Evolutionary conservation across 345 rosid genomes (phyloP), one percentile per base, ranked within the genome.

Genomic region (Eucalyptus cloeziana): DNA sequence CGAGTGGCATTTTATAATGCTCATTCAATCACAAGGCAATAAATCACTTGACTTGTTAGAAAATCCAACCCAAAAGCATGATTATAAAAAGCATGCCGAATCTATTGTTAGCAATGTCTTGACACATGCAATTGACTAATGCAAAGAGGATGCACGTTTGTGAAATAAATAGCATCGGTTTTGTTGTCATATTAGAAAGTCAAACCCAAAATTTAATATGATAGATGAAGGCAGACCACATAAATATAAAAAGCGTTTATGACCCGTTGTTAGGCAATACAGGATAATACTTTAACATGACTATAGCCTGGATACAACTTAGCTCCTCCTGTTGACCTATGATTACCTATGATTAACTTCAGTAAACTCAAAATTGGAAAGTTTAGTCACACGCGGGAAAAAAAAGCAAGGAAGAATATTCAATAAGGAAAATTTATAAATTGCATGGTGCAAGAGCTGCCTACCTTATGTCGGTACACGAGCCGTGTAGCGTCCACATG

Each of bases 161-260:
- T 15, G 5, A 64, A 64, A 64, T 6, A 31, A 16, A 64, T 4
- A n/a, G 2, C 9, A 15, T 2, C 15, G 1, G 37, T 31, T 64
- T 5, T n/a, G 5, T 13, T 14, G 1, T 8, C 7, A 15, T n/a
- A 16, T n/a, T 15, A 64, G 2, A 64, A 64, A 64, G 10, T 64
- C 5, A 3, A 64, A 64, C 2, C 10, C 33, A n/a, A 64, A 64
- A 1, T 14, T 64, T n/a, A 64, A 7, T 15, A 2, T 14, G 10
- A 8, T 14, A 4, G 40, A 3, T 64, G 10, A 1, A 64, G 21
- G 21, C 0, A n/a, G 3, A n/a, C 2, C 21, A n/a, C 40, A 7
- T n/a, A 8, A 64, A n/a, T 64, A 64, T 64, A 64, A 64, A 64
- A 8, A n/a, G 3, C 0, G 2, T 64, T 64, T n/a, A 64, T 14